Conservation (phyloP, 495 filamentous ascomycete species). For the Aspergillus asperescens region DNA sequence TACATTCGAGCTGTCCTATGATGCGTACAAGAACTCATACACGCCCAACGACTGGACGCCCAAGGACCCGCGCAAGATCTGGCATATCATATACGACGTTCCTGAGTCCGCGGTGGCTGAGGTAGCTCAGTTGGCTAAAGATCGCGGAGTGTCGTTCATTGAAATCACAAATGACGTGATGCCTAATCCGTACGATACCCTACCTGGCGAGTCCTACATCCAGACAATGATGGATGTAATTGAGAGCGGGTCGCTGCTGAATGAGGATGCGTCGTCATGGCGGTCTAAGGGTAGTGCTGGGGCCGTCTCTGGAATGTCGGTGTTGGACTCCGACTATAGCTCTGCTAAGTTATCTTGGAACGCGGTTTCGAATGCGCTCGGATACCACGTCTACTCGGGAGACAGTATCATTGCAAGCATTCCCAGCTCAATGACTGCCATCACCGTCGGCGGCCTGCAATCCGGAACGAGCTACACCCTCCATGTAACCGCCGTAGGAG, state of each 20-base stretch:
- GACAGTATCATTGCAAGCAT: too few relatives aligned
- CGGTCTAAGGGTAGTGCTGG: too few relatives aligned
- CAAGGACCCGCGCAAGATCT: slow-evolving; percentile 17
- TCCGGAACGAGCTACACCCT: not conserved
- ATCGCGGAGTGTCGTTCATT: slow-evolving; percentile 8
- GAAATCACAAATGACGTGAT: slow-evolving; percentile 12
- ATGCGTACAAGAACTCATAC: slow-evolving; percentile 10
- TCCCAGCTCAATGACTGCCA: too few relatives aligned
- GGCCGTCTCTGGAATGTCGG: too few relatives aligned
- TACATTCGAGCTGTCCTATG: slow-evolving; percentile 13
- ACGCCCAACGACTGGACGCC: slow-evolving; percentile 18
- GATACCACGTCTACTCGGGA: too few relatives aligned
- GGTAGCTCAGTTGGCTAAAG: slow-evolving; percentile 1
- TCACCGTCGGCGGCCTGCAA: not conserved
- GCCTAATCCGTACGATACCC: slow-evolving; percentile 17
- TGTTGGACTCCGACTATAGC: not conserved
- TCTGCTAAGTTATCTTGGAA: too few relatives aligned
- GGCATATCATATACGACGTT: slow-evolving; percentile 18
- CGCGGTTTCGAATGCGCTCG: too few relatives aligned
- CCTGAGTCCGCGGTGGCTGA: not conserved
- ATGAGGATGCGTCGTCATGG: not conserved
- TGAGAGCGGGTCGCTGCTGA: slow-evolving; percentile 6
- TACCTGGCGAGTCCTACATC: slow-evolving; percentile 15
- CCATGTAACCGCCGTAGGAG: not conserved
- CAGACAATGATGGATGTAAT: slow-evolving; percentile 12